Conservation (phyloP, 768 basidiomycete genomes). For the Tephrocybe rancida region DNA sequence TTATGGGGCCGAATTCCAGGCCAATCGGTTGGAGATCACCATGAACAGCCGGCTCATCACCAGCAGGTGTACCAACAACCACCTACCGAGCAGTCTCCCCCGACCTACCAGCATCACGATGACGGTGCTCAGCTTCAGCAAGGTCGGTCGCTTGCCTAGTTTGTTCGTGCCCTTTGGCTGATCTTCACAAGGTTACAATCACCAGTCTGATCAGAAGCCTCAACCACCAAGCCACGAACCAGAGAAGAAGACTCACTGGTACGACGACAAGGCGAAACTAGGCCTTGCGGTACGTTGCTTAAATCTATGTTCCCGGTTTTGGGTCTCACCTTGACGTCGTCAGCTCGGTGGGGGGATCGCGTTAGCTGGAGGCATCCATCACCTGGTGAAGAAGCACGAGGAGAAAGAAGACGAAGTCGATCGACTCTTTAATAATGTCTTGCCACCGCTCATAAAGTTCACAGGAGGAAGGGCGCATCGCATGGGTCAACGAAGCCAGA, state of each 20-base stretch:
- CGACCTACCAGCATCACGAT: slow-evolving; percentile 22
- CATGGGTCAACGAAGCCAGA: slow-evolving; percentile 62
- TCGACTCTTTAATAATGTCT: neutral
- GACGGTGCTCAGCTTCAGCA: slow-evolving; percentile 19
- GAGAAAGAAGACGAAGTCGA: slow-evolving; percentile 58
- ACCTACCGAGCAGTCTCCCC: slow-evolving; percentile 28
- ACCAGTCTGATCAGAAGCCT: slow-evolving; percentile 14
- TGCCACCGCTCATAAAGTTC: neutral
- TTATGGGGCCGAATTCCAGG: slow-evolving; percentile 63
- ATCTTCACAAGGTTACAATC: slow-evolving; percentile 1
- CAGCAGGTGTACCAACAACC: slow-evolving; percentile 28
- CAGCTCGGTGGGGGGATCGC: slow-evolving; percentile 69
- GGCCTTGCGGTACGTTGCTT: slow-evolving; percentile 50
- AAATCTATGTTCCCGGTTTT: neutral
- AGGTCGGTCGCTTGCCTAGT: slow-evolving; percentile 3
- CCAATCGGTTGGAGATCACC: slow-evolving; percentile 23
- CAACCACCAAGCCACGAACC: slow-evolving; percentile 29
- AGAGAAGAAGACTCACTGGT: slow-evolving; percentile 59
- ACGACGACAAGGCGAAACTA: slow-evolving; percentile 56
- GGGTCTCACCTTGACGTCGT: slow-evolving; percentile 7
- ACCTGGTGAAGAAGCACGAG: slow-evolving; percentile 35
- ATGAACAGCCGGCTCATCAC: slow-evolving; percentile 27
- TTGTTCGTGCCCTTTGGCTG: neutral
- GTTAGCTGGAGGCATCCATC: slow-evolving; percentile 3
- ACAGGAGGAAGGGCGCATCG: slow-evolving; percentile 50